Evolutionary conservation across 2,329 filamentous ascomycete genomes (phyloP).

Genomic region (Ilyonectria destructans): DNA sequence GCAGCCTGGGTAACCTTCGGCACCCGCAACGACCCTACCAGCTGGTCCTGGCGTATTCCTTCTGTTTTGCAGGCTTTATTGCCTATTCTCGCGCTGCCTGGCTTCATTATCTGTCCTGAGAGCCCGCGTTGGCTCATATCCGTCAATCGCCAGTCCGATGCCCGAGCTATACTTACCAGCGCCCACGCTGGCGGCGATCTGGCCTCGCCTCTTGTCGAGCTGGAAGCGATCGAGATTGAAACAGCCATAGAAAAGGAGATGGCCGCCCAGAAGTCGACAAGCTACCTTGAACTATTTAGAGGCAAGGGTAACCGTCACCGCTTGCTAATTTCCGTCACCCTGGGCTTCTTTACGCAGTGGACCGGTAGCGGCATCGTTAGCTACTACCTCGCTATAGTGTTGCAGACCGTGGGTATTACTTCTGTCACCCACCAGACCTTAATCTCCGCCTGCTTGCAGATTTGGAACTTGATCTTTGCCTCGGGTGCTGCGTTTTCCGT

Average conservation of each 20-base stretch:
- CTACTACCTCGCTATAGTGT: constrained; percentile 7
- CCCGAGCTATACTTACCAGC: background rate
- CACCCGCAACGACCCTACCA: background rate
- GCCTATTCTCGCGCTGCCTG: background rate
- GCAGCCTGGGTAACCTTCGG: constrained; percentile 14
- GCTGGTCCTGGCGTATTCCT: background rate
- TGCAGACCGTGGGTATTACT: constrained; percentile 4
- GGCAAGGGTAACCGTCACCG: background rate
- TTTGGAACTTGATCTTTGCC: constrained; percentile 1
- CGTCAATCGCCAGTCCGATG: background rate
- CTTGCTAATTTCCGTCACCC: constrained; percentile 1
- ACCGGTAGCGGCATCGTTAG: background rate
- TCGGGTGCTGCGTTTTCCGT: background rate
- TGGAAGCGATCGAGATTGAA: background rate
- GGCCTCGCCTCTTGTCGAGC: background rate
- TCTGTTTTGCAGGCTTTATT: background rate
- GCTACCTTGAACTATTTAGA: background rate
- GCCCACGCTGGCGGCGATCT: background rate
- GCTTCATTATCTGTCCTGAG: background rate
- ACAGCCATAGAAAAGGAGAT: background rate
- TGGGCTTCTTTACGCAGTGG: constrained; percentile 5
- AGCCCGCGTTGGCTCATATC: constrained; percentile 7
- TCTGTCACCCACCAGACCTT: constrained; percentile 4
- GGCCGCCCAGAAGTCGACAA: background rate
- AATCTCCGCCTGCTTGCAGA: background rate